Evolutionary conservation across 768 basidiomycete genomes (phyloP), one percentile per base, ranked within the genome.

Genomic region (Lepiota brunneoincarnata): DNA sequence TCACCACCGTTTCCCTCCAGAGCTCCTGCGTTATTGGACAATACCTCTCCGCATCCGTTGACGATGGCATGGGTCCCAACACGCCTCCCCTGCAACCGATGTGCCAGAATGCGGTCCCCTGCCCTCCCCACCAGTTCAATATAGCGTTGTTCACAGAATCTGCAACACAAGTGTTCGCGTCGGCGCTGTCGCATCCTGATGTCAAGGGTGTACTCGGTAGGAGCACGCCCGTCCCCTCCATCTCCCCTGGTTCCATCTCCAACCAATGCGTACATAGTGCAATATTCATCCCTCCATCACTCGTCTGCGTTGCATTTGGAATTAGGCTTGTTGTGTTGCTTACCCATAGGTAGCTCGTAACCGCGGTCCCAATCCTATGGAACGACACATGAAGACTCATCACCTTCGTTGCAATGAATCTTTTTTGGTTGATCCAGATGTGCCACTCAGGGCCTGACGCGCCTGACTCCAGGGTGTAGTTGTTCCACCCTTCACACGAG

Each of bases 81-180:
- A 63, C 55, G 4, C 58, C 58, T 3, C 62, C 62, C 18, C 62
- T 38, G 39, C 62, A 63, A 10, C 37, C 45, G 9, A 63, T 36
- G 14, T 50, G 50, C 59, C 59, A 61, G 26, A 59, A 51, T n/a
- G 62, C 26, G 3, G 51, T 54, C 9, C 58, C 62, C 15, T 31
- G 14, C 6, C 61, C 59, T 14, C 59, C 62, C 59, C 62, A 63
- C 62, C 62, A 63, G 37, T 35, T 51, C 6, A 63, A 46, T 36
- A 63, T 61, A 3, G 62, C 56, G 20, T 63, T 61, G 21, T 52
- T 61, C 23, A 63, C 62, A 28, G 62, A 57, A 36, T 59, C 59
- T 9, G 59, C 53, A 21, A 58, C 58, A 24, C 62, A 63, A 2
- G 36, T 35, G 35, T 59, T 40, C 26, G 15, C 20, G 20, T 58